Base-by-base conservation (phyloP, 2,329 filamentous ascomycete species). In the Aureobasidium namibiae region DNA sequence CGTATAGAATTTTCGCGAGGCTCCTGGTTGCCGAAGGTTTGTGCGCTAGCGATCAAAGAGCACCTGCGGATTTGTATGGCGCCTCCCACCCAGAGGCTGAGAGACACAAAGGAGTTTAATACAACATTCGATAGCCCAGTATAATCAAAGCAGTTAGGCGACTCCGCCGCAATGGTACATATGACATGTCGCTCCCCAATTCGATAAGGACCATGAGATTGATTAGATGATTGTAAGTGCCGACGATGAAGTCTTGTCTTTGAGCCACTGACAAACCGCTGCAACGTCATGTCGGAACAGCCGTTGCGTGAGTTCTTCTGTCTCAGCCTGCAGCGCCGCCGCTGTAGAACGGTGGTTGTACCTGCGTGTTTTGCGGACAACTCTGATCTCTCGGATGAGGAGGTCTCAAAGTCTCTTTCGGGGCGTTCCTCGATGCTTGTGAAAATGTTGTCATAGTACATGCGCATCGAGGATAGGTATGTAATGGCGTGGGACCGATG, bases 331-430 rank as follows among this genome's bases (percentile, higher is more conserved):
- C 16, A 41, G 36, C 36, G 38, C 50, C 24, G 14, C 42, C 16
- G 36, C 21, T n/a, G 31, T 24, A 24, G 18, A 38, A 4, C 48
- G 48, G 48, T 26, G 38, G 18, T 18, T 34, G 14, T 18, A 26
- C 14, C 49, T 23, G 34, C 10, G 49, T 39, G 16, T 33, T 26
- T 38, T 41, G 24, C 50, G 42, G 50, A 41, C 39, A 42, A 42
- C 24, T 54, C 23, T 42, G 50, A 42, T 33, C 16, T 42, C 23
- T 8, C 34, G 18, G 33, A 26, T 50, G 33, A 14, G 14, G 33
- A 38, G 48, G 48, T 52, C 48, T 13, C 36, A 41, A 54, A 54
- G 50, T 54, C 50, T 54, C 38, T 54, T 54, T 54, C 34, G 50
- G 24, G 13, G 33, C 38, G 24, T 54, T 42, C 9, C n/a, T 24